Evolutionary conservation across 345 rosid genomes (phyloP).

Genomic region (Bruguiera parviflora): DNA sequence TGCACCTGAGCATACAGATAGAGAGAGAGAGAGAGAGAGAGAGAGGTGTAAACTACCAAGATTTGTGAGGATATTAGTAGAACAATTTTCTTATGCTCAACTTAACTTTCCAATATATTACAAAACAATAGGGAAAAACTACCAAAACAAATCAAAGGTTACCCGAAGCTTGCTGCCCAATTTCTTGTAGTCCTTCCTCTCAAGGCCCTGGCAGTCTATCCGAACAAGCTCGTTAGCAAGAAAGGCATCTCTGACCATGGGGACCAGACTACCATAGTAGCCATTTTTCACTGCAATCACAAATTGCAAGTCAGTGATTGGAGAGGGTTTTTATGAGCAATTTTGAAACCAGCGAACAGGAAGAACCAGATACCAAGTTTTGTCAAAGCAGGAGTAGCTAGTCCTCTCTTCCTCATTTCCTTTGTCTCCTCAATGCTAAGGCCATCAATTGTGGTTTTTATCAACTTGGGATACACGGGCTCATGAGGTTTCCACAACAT

Average conservation of each 20-base stretch:
- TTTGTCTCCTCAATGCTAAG: constrained; percentile 76
- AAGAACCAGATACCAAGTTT: constrained; percentile 54
- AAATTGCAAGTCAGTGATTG: constrained; percentile 17
- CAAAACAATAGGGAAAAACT: background rate
- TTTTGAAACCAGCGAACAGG: background rate
- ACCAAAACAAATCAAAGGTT: constrained; percentile 8
- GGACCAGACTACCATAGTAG: constrained; percentile 79
- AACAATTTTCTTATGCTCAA: background rate
- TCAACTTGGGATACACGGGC: constrained; percentile 78
- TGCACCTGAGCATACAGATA: too few species aligned
- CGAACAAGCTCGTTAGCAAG: constrained; percentile 59
- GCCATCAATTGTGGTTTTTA: constrained; percentile 81
- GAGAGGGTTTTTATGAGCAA: background rate
- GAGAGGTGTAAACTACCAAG: too few species aligned
- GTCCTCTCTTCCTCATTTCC: constrained; percentile 78
- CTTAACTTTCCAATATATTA: background rate
- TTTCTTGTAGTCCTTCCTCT: constrained; percentile 83
- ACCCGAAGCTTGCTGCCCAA: constrained; percentile 93
- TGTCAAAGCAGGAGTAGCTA: constrained; percentile 67
- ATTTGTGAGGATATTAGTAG: too few species aligned
- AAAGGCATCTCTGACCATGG: constrained; percentile 95
- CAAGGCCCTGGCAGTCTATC: constrained; percentile 81
- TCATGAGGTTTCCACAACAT: constrained; percentile 97
- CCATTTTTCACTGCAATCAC: constrained; percentile 78
- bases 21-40: too few species aligned